Percentiles rank a stretch among this genome's conserved stretches.
Evolutionary conservation across 2,329 filamentous ascomycete species (phyloP).

Genomic region (Cadophora sp.): DNA sequence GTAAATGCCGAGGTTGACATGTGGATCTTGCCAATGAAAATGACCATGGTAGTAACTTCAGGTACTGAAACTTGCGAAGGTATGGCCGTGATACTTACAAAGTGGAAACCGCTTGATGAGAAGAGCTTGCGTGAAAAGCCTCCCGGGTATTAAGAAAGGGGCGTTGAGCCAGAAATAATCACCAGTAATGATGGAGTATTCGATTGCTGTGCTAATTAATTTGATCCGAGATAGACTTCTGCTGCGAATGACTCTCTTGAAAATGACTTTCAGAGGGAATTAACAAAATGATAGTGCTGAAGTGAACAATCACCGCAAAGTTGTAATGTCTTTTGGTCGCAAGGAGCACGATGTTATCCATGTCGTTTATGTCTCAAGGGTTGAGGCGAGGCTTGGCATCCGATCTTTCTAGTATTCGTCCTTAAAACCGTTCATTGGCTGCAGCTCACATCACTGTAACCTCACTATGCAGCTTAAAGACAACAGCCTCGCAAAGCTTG

Average conservation of each 20-base stretch:
- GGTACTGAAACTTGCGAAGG: not conserved
- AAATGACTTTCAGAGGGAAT: too few relatives aligned
- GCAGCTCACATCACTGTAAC: not conserved
- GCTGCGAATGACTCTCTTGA: too few relatives aligned
- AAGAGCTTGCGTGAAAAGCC: too few relatives aligned
- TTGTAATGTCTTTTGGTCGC: not conserved
- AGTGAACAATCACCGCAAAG: not conserved
- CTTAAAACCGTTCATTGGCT: not conserved
- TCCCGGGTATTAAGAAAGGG: too few relatives aligned
- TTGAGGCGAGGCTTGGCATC: not conserved
- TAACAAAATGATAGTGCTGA: not conserved
- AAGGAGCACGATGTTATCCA: not conserved
- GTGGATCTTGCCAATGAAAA: not conserved
- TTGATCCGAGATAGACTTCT: not conserved
- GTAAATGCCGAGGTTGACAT: constrained; percentile 6
- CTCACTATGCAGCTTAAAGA: not conserved
- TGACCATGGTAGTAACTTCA: not conserved
- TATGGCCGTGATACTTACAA: not conserved
- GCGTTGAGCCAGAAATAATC: too few relatives aligned
- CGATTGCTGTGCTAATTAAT: not conserved
- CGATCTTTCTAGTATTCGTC: not conserved
- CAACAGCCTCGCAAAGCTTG: not conserved
- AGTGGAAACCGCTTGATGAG: too few relatives aligned
- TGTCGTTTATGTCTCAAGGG: not conserved
- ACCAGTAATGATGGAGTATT: too few relatives aligned